Conservation (phyloP, 192 early-diverging fungal species). For the Rhizophagus prolifer region DNA sequence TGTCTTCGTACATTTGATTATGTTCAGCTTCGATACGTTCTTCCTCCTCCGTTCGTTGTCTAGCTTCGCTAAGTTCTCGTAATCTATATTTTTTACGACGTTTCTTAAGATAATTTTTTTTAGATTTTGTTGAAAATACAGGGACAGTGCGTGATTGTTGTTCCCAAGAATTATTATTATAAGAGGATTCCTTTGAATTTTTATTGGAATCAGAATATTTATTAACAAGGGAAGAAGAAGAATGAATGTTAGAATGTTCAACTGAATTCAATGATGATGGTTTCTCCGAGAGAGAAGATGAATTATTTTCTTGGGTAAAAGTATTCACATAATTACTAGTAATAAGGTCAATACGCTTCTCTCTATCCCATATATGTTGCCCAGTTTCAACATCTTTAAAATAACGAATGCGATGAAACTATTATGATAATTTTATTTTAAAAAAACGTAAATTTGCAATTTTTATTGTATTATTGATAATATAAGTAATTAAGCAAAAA, state of each 20-base stretch:
- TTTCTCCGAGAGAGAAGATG: background rate
- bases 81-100: background rate
- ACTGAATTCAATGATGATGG: background rate
- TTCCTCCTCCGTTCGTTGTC: background rate
- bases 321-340: conserved; percentile 9
- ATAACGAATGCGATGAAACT: conserved; percentile 31
- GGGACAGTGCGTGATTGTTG: background rate
- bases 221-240: too few species aligned
- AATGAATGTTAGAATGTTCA: background rate
- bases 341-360: conserved; percentile 22
- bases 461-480: background rate
- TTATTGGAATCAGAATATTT: too few species aligned
- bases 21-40: conserved; percentile 8
- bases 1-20: background rate
- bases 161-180: too few species aligned
- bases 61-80: background rate
- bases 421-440: background rate
- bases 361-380: conserved; percentile 23
- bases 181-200: too few species aligned
- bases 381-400: conserved; percentile 5
- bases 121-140: conserved; percentile 9
- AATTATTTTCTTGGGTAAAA: background rate
- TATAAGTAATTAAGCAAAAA: background rate
- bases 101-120: conserved; percentile 12
- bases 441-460: background rate